These are phyloP conservation scores for Trichoderma oligosporum DNA, from an alignment of 2,329 filamentous ascomycete genomes.

Conservation along the genomic window DNA sequence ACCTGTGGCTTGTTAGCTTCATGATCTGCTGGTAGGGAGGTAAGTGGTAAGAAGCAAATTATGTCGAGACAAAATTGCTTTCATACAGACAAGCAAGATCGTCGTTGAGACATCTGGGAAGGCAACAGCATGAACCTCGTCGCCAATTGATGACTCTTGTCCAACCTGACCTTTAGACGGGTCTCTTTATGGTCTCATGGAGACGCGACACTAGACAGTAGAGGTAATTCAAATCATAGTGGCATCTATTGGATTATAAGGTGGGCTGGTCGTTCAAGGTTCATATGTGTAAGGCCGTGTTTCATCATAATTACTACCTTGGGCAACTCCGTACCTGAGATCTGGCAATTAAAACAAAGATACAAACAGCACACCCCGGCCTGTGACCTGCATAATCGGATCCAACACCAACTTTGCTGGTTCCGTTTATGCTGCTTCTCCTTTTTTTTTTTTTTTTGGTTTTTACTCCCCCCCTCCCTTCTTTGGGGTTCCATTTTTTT, in stretches of 20 bases:
- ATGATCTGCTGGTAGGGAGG: too few species aligned
- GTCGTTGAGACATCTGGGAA: neutral
- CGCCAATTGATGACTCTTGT: too few species aligned
- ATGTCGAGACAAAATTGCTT: neutral
- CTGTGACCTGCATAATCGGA: conserved; percentile 12
- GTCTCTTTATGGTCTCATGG: neutral
- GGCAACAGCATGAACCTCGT: neutral
- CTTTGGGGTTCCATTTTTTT: conserved; percentile 18
- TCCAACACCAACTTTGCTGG: neutral
- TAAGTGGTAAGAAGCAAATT: conserved; percentile 7
- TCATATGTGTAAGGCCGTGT: too few species aligned
- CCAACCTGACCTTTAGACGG: neutral
- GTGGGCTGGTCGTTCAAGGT: too few species aligned
- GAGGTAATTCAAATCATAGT: too few species aligned
- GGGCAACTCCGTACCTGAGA: neutral
- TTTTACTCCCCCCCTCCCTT: neutral
- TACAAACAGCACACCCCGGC: neutral
- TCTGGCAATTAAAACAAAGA: neutral
- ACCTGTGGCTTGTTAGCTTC: too few species aligned
- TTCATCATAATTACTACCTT: neutral
- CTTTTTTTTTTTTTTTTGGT: neutral
- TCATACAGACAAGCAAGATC: neutral
- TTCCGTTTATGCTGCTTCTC: neutral
- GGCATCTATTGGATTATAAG: too few species aligned
- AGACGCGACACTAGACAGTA: too few species aligned